Conservation (phyloP, 306 rosid genomes). For the Cucurbita ficifolia region DNA sequence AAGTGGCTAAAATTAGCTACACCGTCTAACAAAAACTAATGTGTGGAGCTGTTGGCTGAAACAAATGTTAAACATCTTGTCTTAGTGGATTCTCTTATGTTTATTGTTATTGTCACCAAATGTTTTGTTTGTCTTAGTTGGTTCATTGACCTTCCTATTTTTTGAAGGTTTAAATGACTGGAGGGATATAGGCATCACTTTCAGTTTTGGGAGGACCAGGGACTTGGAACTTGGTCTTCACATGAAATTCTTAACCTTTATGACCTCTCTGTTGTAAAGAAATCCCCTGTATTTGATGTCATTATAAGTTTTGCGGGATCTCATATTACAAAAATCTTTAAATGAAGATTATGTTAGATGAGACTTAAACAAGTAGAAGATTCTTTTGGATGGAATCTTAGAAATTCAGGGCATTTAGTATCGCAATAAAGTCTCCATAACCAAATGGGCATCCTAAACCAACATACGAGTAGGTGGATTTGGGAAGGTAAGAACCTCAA, state of each 20-base stretch:
- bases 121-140: not conserved
- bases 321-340: not conserved
- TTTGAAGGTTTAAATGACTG: not conserved
- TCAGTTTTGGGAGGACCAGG: not conserved
- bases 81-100: not conserved
- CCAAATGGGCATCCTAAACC: not conserved
- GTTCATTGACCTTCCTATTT: not conserved
- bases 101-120: not conserved
- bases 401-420: not conserved
- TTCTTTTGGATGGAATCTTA: not conserved
- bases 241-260: not conserved
- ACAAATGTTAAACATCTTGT: not conserved
- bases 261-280: not conserved
- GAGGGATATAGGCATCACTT: not conserved
- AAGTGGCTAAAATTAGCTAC: not conserved
- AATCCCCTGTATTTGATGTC: not conserved
- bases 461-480: not conserved
- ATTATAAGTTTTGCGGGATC: not conserved
- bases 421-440: not conserved
- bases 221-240: not conserved
- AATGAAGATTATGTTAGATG: not conserved
- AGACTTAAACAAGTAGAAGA: not conserved
- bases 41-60: not conserved
- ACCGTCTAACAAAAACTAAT: too few species aligned
- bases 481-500: not conserved